Evolutionary conservation across 495 filamentous ascomycete species (phyloP), one percentile per base, ranked within the genome.

Genomic region (Neurospora africana): DNA sequence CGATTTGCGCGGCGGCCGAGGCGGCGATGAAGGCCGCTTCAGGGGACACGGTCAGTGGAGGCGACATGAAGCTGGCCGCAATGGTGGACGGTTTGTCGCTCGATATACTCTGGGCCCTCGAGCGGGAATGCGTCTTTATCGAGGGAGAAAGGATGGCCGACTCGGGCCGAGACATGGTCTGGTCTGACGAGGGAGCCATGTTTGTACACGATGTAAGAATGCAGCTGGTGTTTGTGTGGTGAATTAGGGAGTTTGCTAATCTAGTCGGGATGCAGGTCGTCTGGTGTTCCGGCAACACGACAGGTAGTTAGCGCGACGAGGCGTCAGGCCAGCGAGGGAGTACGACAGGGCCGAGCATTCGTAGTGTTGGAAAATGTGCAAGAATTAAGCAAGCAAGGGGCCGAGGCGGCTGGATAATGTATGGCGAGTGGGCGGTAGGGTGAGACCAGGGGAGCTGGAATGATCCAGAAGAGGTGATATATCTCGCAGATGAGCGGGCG

Each of bases 1-100:
- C 90, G 70, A 98, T 95, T 75, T 98, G 93, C 27, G 92, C 93
- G 37, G 94, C 96, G 68, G 94, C 93, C 37, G 92, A 91, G 8
- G 91, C 84, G 47, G 95, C 93, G 78, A 99, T 95, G 81, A 95
- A 99, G 23, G 87, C 92, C 35, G 96, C 90, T 72, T 92, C 84
- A 3, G 96, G 95, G 44, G 89, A 88, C 47, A 94, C 87, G n/a
- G 86, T 82, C 67, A 86, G 74, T 44, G 89, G 87, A 78, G 91
- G 84, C 79, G 90, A 84, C 83, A 89, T 83, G 74, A 90, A 81
- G 72, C 77, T 82, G 47, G 83, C 77, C 75, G 83, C 81, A 72
- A 83, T 76, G 38, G 83, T 81, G 13, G 86, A 87, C 2, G 86
- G 83, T 58, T 82, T 78, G 77, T 88, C 86, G 80, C 86, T 87